Evolutionary conservation across 768 basidiomycete genomes (phyloP).

Genomic region (Kwoniella bestiolae): DNA sequence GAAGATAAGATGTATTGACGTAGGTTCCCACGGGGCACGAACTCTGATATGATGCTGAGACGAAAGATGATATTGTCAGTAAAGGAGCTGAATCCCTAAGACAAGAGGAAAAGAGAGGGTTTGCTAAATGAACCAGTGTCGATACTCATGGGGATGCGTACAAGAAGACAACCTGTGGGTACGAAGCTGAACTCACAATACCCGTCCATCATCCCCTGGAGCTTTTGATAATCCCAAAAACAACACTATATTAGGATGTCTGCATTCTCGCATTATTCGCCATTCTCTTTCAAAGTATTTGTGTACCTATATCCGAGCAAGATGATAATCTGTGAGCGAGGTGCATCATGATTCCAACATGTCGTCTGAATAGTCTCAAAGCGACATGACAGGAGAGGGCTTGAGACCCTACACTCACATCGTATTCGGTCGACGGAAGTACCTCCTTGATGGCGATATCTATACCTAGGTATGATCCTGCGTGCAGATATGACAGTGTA

Average conservation of each 20-base stretch:
- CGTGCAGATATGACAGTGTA: neutral
- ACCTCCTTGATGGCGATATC: constrained; percentile 98
- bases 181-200: constrained; percentile 59
- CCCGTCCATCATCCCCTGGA: constrained; percentile 44
- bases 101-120: neutral
- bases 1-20: constrained; percentile 83
- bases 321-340: neutral
- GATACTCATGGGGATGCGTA: neutral
- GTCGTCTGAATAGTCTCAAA: too few species aligned
- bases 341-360: neutral
- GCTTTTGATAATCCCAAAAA: constrained; percentile 70
- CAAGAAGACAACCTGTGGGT: neutral
- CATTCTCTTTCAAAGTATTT: constrained; percentile 99
- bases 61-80: too few species aligned
- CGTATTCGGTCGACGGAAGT: constrained; percentile 85
- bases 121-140: too few species aligned
- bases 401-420: constrained; percentile 59
- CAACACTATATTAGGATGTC: constrained; percentile 90
- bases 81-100: constrained; percentile 47
- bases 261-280: constrained; percentile 88
- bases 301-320: constrained; percentile 54
- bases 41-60: constrained; percentile 93
- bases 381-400: too few species aligned
- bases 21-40: constrained; percentile 73
- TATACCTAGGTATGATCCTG: constrained; percentile 88